phyloP scores from a whole-genome alignment of 2,329 filamentous ascomycete species.

The Magnaporthiopsis poae region DNA sequence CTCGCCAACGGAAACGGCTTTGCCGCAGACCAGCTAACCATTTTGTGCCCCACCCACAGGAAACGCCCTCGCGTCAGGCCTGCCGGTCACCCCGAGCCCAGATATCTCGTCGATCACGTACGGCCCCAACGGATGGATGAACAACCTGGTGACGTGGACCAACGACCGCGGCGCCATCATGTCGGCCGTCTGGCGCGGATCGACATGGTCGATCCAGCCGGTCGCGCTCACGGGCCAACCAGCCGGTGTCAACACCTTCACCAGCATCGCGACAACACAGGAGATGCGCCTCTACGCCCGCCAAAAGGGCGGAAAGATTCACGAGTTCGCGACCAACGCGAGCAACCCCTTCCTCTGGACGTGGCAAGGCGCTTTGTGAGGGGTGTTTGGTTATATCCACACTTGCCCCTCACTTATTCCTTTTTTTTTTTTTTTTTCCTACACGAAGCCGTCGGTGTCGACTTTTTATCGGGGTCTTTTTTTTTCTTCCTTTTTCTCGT shows the following conservation, averaged over 20 bases:
- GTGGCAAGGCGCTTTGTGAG: background rate
- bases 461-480: too few species aligned
- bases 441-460: background rate
- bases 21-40: background rate
- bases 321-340: background rate
- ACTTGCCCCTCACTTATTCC: background rate
- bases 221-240: background rate
- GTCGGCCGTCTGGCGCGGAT: constrained; percentile 4
- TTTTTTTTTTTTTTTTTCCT: background rate
- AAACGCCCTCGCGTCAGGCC: constrained; percentile 2
- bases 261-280: background rate
- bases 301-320: background rate
- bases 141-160: constrained; percentile 5
- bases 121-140: constrained; percentile 3
- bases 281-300: background rate
- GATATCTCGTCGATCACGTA: constrained; percentile 5
- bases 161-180: background rate
- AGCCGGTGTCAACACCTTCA: background rate
- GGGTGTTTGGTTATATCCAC: background rate
- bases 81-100: background rate
- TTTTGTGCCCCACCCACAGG: background rate
- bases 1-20: background rate
- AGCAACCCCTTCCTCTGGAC: constrained; percentile 6
- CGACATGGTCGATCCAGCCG: background rate
- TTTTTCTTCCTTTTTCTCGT: background rate